Conservation (phyloP, 1,139 yeast species). For the Suhomyces maxii region DNA sequence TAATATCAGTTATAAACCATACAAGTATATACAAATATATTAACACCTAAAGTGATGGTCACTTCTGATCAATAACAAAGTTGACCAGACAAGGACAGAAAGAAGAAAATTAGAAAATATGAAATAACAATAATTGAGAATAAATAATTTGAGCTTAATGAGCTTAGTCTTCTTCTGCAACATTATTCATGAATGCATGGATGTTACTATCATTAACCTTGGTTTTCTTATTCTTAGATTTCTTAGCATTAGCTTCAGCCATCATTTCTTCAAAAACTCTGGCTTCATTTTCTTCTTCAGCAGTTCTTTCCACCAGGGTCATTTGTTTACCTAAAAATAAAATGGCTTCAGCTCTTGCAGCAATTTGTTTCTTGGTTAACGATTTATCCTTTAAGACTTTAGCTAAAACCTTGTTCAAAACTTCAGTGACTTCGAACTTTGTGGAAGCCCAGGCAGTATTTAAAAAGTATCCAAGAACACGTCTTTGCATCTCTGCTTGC, state of each 20-base stretch:
- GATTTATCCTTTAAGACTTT: slow-evolving; percentile 57
- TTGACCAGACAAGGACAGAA: no score
- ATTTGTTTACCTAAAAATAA: slow-evolving; percentile 58
- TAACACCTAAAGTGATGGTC: no score
- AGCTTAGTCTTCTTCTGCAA: slow-evolving; percentile 13
- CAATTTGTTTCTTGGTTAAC: slow-evolving; percentile 50
- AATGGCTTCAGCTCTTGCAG: slow-evolving; percentile 61
- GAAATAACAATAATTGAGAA: no score
- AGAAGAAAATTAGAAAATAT: neutral
- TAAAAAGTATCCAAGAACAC: slow-evolving; percentile 69
- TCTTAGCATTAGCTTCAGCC: slow-evolving; percentile 62
- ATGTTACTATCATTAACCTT: slow-evolving; percentile 12
- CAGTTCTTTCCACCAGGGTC: slow-evolving; percentile 54
- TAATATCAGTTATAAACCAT: no score
- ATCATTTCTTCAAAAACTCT: slow-evolving; percentile 74
- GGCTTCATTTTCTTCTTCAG: slow-evolving; percentile 74
- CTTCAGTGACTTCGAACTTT: slow-evolving; percentile 69
- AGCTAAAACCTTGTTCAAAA: slow-evolving; percentile 66
- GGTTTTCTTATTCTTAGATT: slow-evolving; percentile 26
- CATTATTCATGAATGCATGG: slow-evolving; percentile 14
- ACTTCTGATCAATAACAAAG: no score
- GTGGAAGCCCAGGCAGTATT: slow-evolving; percentile 82
- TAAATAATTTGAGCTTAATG: neutral
- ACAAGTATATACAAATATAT: no score
- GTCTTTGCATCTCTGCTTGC: slow-evolving; percentile 63